A percentile compares a stretch with the other conserved stretches of the same genome.
phyloP scores from a whole-genome alignment of 768 basidiomycete species.

The Mycena vulgaris region DNA sequence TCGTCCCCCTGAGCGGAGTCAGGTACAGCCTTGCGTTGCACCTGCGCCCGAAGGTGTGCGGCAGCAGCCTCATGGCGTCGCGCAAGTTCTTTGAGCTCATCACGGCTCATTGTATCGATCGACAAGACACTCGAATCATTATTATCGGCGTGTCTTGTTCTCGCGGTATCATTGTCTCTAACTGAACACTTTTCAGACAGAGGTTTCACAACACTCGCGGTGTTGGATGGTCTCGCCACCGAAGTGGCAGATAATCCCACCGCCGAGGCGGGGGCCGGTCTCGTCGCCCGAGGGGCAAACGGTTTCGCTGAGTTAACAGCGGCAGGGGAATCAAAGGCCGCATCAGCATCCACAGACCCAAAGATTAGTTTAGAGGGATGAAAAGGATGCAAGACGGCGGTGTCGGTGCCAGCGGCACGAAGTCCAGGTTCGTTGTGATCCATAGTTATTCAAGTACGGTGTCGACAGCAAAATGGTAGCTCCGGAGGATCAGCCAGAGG shows the following conservation, averaged over 20 bases:
- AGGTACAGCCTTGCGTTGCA: background rate
- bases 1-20: background rate
- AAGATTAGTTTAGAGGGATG: background rate
- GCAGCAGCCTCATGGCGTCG: background rate
- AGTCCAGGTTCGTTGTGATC: background rate
- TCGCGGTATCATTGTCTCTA: background rate
- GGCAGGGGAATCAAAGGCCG: background rate
- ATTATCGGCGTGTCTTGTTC: no score
- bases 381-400: background rate
- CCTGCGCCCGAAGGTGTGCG: background rate
- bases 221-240: no score
- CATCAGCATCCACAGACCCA: background rate
- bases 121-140: no score
- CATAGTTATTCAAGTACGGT: background rate
- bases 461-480: conserved; percentile 6
- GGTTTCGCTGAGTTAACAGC: background rate
- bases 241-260: no score
- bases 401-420: background rate
- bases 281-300: background rate
- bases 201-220: background rate
- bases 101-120: background rate
- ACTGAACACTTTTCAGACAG: background rate
- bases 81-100: background rate
- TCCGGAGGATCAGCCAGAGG: background rate
- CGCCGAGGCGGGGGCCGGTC: background rate